Base-by-base conservation (phyloP, 164 flowering plant genomes). In the Nymphaea colorata region DNA sequence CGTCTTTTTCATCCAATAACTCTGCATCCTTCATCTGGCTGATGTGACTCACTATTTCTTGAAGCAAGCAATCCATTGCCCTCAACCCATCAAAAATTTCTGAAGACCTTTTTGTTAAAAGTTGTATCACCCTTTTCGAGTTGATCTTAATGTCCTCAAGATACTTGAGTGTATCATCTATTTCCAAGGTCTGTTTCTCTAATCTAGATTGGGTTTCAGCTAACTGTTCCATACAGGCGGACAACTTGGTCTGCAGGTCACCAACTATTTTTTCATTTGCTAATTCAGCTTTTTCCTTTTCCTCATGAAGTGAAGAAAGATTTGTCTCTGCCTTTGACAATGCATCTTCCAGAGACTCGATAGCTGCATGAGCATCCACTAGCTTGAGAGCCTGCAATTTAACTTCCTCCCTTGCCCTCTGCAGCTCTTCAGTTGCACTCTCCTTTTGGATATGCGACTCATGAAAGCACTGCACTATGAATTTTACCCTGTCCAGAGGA, bases 401-500 rank as follows among this genome's bases (percentile, higher is more conserved):
- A 45, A 74, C 80, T 74, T 93, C 89, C 66, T 83, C 82, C 71
- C 80, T 83, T 18, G 75, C 76, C 65, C 73, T 81, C 60, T 67
- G 79, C 73, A 89, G 68, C 74, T 89, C 94, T 73, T 82, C 73
- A 59, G 85, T 84, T 25, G 75, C 65, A 69, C 42, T 61, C 12
- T 57, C 59, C 73, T 79, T 83, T 44, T 80, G 79, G 66, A 57
- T 66, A 72, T 85, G 78, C 69, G 73, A 81, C 70, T 87, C 87
- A 69, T 64, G 70, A 15, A 85, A 44, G 73, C 76, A 77, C 36
- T 74, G 79, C 42, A 77, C 76, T 72, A 93, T 69, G 88, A 89
- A 84, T 66, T 79, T 79, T 65, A 88, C 67, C 81, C 89, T 94
- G 51, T 80, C 92, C 41, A 79, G 64, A 44, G 95, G 93, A 42